Evolutionary conservation across 345 rosid species (phyloP), one percentile per base, ranked within the genome.

Genomic region (Salix exigua): DNA sequence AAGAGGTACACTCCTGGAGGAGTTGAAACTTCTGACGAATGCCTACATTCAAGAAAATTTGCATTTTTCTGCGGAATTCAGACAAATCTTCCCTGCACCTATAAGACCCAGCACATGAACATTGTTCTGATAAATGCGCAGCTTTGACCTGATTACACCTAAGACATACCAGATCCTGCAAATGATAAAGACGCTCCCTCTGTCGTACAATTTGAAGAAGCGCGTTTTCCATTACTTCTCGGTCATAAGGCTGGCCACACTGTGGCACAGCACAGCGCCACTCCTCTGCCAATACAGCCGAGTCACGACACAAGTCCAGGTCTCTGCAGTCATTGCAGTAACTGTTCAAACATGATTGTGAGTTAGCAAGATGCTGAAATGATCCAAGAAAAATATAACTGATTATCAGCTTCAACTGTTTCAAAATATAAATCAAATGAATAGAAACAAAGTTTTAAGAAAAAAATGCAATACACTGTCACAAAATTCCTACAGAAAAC

Each of bases 91-190:
- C 98, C 84, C 84, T 90, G 87, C 97, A 92, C 76, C 84, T 78
- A 75, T 82, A 91, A 21, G 95, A 86, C 75, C 98, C 97, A n/a
- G 87, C 91, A 69, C 98, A 94, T 46, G 80, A 83, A 50, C 98
- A 94, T 73, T 90, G 95, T 84, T 91, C 92, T 31, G 94, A 82
- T 77, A 94, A 80, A 85, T 94, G 97, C 38, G 90, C 91, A 3
- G 92, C 95, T 86, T 94, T 94, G 83, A 94, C 94, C 76, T 91
- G 98, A 79, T 89, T 91, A 86, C 97, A 94, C 86, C 95, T 83
- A 26, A 73, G 72, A 86, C 97, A 93, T 65, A 88, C 86, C 66
- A 95, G 90, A 81, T 95, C 99, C 82, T 92, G 97, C 80, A 93
- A 85, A 75, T 93, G 97, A 84, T 92, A 93, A 68, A 90, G 85